Evolutionary conservation across 164 flowering plant genomes (phyloP), one percentile per base, ranked within the genome.

Genomic region (Sedum album): DNA sequence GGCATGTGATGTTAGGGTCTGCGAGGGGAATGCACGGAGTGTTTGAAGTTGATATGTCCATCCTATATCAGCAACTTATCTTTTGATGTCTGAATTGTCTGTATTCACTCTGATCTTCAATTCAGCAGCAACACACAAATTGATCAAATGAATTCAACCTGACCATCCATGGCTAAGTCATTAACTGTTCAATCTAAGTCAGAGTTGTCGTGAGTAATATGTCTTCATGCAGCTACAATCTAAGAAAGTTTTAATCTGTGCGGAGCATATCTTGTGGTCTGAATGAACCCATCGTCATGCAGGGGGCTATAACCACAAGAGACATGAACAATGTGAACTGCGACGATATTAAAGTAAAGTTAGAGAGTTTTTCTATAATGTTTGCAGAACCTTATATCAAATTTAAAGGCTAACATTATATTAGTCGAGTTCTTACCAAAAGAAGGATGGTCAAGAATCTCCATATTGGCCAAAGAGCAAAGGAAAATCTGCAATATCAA

Each of bases 391-490:
- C 25, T 23, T 26, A 30, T 36, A 13, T 26, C 31, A 41, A 73
- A 57, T 46, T n/a, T 33, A n/a, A 13, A 57, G 68, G 17, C 51
- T 48, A 35, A 7, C n/a, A 68, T 14, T 60, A 28, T 61, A 67
- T 60, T 51, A 10, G 25, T 7, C 14, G 35, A 63, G 63, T 60
- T 71, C 13, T 11, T 87, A 93, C 98, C 89, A 93, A 80, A 75
- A 93, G 89, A 74, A 95, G 98, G 41, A 93, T 81, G 66, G 93
- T 84, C 82, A 93, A 76, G 82, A 90, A 84, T 74, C 90, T 79
- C 98, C 98, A 93, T 36, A 93, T 85, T 57, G 98, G 96, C 98
- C 96, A 93, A 75, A 93, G 70, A 67, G 98, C 90, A 79, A 81
- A 82, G 31, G 85, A 77, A 65, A 90, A 82, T 81, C 98, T 92